Base-by-base conservation (phyloP, 768 basidiomycete species). In the Paxillus rubicundulus region DNA sequence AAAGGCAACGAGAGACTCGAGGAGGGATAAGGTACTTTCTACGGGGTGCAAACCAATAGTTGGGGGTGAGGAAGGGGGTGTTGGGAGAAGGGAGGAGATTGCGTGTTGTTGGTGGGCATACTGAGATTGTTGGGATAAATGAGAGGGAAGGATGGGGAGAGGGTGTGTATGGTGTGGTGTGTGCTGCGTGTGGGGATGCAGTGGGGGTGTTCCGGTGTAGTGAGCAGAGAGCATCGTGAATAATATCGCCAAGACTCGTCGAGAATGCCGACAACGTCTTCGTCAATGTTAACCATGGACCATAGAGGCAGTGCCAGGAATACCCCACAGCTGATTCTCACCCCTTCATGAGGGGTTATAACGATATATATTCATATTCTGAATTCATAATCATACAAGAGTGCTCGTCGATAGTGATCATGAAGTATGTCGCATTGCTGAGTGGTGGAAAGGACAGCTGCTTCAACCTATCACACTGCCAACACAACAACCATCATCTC, bases 401-500 rank as follows among this genome's bases (percentile, higher is more conserved):
- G 16, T 17, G 12, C 6, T 2, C 47, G 17, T 16, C 9, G 21
- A 13, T 21, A 2, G 28, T 38, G 13, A 40, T 45, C 21, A 95
- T 96, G 92, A 92, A 93, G 74, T 92, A 92, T 69, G 83, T 98
- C 65, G 96, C 87, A 2, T 74, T 99, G 52, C 84, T 99, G 56
- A 98, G 95, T 53, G 97, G 97, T 36, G 97, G 97, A 28, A 99
- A 99, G 72, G 97, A 99, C 72, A 92, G 89, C 68, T 94, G 92
- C 76, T 98, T 86, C 79, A 98, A 96, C 64, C 82, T 98, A 39
- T 70, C 92, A 10, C 95, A 98, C 71, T 96, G 93, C 65, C 72
- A 81, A 44, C 77, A 79, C 53, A 92, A 97, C 63, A 87, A 91
- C 1, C 96, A 99, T 65, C 76, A 89, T 53, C 82, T 98, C 37